Base-by-base conservation (phyloP, 2,329 filamentous ascomycete genomes). In the Exserohilum turcica region DNA sequence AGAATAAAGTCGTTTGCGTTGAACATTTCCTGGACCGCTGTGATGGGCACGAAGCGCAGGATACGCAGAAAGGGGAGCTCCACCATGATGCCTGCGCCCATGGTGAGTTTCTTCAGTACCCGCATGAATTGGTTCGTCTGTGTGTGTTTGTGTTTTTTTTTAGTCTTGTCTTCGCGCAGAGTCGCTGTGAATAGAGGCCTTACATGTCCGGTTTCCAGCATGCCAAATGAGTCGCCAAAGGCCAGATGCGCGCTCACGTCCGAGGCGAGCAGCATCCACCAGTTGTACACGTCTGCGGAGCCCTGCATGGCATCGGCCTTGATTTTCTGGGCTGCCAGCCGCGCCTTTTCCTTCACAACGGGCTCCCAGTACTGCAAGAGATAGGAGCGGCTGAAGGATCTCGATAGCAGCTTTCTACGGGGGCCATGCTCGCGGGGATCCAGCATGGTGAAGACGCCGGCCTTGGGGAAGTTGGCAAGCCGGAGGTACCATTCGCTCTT, bases 211-310 rank as follows among this genome's bases (percentile, higher is more conserved):
- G 52, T 60, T 48, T 77, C 74, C 3, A 78, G 51, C 60, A 74
- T 75, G 15, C 67, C 59, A 43, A 78, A 77, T 0, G 65, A 70
- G 43, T 76, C 71, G 6, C 76, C 76, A 52, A 77, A 77, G 27
- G 72, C 68, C 8, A 77, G 53, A 37, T 72, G 59, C 4, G 67
- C 67, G 15, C 65, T 67, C 2, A 77, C 64, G 49, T 78, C 76
- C 1, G 72, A 69, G 5, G 76, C 72, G 53, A 77, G 71, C 18
- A 76, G 68, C 29, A 71, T 75, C 64, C 64, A 73, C 74, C 72
- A 65, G 42, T 74, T 72, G 38, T 77, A 56, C 2, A 68, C 40
- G 33, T 78, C 75, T 8, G 68, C 68, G 12, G 51, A 58, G 18
- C 67, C 61, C 5, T 62, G 57, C 40, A 48, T 44, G 1, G 60